Evolutionary conservation across 345 rosid species (phyloP).

Genomic region (Citrus maxima): DNA sequence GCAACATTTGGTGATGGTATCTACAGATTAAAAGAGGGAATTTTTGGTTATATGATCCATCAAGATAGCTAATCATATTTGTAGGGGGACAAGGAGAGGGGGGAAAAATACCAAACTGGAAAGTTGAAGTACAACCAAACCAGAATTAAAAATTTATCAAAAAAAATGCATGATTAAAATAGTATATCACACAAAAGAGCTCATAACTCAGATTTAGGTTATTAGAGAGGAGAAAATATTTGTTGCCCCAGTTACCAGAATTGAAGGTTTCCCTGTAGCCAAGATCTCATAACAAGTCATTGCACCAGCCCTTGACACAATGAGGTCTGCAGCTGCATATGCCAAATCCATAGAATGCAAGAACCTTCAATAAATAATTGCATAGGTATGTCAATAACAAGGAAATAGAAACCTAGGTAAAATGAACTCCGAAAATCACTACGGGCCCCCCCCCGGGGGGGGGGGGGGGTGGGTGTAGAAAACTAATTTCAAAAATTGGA

Average conservation of each 20-base stretch:
- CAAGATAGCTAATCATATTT: not conserved
- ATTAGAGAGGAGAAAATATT: not conserved
- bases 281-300: conserved; percentile 88
- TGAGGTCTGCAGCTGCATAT: conserved; percentile 79
- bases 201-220: not conserved
- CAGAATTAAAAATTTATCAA: not conserved
- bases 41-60: not conserved
- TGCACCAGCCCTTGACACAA: conserved; percentile 88
- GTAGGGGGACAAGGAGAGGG: not conserved
- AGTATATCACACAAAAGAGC: not conserved
- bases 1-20: conserved; percentile 75
- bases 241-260: conserved; percentile 46
- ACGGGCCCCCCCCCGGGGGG: no score
- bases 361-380: conserved; percentile 52
- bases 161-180: not conserved
- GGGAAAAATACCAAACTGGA: no score
- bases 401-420: not conserved
- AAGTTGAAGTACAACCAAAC: not conserved
- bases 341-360: conserved; percentile 80
- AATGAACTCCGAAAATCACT: not conserved
- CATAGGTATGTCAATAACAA: conserved; percentile 15
- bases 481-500: not conserved
- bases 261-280: conserved; percentile 83
- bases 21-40: conserved; percentile 30
- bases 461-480: not conserved